Evolutionary conservation across 805 yeast genomes (phyloP), one percentile per base, ranked within the genome.

Genomic region (Metschnikowia lochheadii): DNA sequence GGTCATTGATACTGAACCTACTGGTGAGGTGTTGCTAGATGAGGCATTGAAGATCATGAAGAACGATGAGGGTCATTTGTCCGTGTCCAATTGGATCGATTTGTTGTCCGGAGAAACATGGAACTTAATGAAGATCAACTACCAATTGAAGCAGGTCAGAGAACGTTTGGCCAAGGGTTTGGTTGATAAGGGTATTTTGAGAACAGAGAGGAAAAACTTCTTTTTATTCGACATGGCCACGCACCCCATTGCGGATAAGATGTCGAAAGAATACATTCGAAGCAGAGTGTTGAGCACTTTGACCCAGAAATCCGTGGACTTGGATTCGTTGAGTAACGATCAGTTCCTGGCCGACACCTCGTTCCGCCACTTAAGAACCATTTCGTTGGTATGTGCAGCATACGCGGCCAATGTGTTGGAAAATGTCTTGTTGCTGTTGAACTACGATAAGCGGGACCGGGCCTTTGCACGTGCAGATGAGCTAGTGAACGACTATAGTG

Each of bases 181-280:
- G 48, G 99, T 95, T 36, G 99, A 94, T 68, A 94, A 94, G 72
- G 98, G 99, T 20, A 85, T 94, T 42, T 78, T 95, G 63, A 84
- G 97, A 72, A 94, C 99, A 6, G 99, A 94, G 69, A 83, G 96
- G 68, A 89, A 91, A 66, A 94, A 89, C 72, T 94, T 94, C 66
- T 82, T 94, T 62, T 74, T 94, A 48, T 94, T 94, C 61, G 99
- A 94, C 68, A 94, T 94, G 97, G 96, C 99, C 31, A 94, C 99
- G 7, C 99, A 95, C 69, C 99, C 99, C 6, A 81, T 94, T 13
- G 85, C 91, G 32, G 99, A 94, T 68, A 79, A 85, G 40, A 73
- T 82, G 56, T 84, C 96, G 45, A 94, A 94, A 69, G 96, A 89
- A 58, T 83, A 84, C 49, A 79, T 94, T 50, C 83, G 84, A 50